Base-by-base conservation (phyloP, 768 basidiomycete species). In the Lyophyllum shimeji region DNA sequence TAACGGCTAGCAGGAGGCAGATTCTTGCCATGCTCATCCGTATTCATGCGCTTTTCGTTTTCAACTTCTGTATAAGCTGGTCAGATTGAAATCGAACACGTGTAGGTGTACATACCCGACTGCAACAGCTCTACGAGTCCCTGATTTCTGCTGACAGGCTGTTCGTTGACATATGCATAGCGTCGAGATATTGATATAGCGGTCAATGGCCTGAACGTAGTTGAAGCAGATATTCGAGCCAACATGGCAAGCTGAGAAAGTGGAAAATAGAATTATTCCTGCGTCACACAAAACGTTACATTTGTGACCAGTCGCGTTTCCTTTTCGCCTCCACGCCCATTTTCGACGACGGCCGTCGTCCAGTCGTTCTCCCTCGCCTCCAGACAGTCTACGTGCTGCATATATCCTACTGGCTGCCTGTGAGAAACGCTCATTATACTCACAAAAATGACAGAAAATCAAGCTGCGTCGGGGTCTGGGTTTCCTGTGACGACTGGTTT, bases 71-170 rank as follows among this genome's bases (percentile, higher is more conserved):
- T 29, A 29, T 29, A 29, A 4, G 5, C 4, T 5, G 5, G 29
- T 29, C 29, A 29, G 29, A 29, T 29, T 29, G 29, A 39, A 46
- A 37, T 3, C 20, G 46, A 15, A 17, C 23, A 18, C 12, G 17
- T 20, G 15, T 20, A 13, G 27, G 46, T 45, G 27, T 23, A 67
- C 72, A 49, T 61, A 82, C 83, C 74, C 63, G 66, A 69, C 43
- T 70, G 65, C 55, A 85, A 63, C 64, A 77, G 67, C 20, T 69
- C 65, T 13, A 74, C 23, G n/a, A 74, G 68, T 1, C 58, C 57
- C 21, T 65, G 58, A 57, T 74, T 52, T 11, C 15, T 37, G 3
- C 3, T 37, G 11, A 11, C 3, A 21, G 24, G 42, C 9, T 49
- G 24, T 52, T 44, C n/a, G n/a, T n/a, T n/a, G n/a, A 54, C 12